Percentiles rank a stretch among this genome's conserved stretches.
Evolutionary conservation across 2,329 filamentous ascomycete genomes (phyloP).

Genomic region (Sphaerulina populicola): DNA sequence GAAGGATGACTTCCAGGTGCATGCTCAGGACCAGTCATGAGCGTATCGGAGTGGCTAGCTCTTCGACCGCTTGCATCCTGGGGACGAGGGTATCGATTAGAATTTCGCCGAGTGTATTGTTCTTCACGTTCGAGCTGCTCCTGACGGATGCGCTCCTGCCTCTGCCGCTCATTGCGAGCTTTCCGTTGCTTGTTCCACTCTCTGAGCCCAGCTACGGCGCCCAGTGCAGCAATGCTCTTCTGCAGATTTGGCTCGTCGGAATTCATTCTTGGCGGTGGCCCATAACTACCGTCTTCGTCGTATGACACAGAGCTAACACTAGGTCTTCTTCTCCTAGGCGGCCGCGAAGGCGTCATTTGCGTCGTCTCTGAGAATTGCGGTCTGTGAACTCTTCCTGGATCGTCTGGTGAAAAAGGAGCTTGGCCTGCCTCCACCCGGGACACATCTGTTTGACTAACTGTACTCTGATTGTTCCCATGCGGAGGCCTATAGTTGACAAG

Average conservation of each 20-base stretch:
- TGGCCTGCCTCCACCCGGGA: conserved; percentile 48
- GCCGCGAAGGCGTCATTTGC: conserved; percentile 34
- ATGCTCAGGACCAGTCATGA: conserved; percentile 32
- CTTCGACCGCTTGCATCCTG: conserved; percentile 25
- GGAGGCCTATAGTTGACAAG: conserved; percentile 42
- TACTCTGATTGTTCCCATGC: conserved; percentile 37
- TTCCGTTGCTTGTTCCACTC: conserved; percentile 44
- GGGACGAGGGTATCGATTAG: conserved; percentile 25
- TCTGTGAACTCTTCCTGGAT: conserved; percentile 15
- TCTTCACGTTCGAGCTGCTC: conserved; percentile 41
- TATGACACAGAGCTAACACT: conserved; percentile 36
- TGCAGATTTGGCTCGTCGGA: conserved; percentile 33
- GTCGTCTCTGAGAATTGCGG: conserved; percentile 16
- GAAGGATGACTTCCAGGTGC: conserved; percentile 41
- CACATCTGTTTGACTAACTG: conserved; percentile 41
- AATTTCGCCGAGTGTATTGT: conserved; percentile 31
- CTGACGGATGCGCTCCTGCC: conserved; percentile 48
- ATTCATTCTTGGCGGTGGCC: conserved; percentile 14
- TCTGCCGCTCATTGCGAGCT: conserved; percentile 53
- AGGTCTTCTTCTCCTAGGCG: conserved; percentile 34
- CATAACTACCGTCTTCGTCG: conserved; percentile 28
- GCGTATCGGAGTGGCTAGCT: conserved; percentile 27
- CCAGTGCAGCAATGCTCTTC: conserved; percentile 42
- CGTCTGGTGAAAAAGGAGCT: conserved; percentile 41
- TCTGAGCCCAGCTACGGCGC: conserved; percentile 29